Evolutionary conservation across 2,329 filamentous ascomycete genomes (phyloP).

Genomic region (Aureobasidium sp.): DNA sequence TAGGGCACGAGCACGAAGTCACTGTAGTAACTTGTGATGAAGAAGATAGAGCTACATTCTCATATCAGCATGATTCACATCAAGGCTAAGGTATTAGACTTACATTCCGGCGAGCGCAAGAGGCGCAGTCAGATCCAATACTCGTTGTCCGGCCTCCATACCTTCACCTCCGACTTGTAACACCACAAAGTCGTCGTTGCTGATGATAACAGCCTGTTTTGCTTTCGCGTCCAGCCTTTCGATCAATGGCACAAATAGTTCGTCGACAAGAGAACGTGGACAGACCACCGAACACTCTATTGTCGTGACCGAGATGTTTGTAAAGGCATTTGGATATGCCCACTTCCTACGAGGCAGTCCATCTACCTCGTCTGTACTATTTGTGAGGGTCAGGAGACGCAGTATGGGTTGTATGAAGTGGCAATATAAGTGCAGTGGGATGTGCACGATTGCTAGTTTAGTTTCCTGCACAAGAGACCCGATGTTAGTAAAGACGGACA

Average conservation of each 20-base stretch:
- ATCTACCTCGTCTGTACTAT: conserved; percentile 32
- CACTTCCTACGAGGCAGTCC: conserved; percentile 32
- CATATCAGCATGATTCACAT: neutral
- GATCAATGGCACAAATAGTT: conserved; percentile 69
- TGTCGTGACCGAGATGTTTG: conserved; percentile 89
- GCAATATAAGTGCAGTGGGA: conserved; percentile 70
- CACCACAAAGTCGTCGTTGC: conserved; percentile 74
- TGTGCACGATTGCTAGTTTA: conserved; percentile 80
- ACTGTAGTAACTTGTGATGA: conserved; percentile 96
- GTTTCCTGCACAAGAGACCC: conserved; percentile 59
- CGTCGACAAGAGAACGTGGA: conserved; percentile 63
- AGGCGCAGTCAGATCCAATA: conserved; percentile 85
- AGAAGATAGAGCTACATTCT: conserved; percentile 70
- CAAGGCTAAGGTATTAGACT: conserved; percentile 25
- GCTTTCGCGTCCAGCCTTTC: conserved; percentile 49
- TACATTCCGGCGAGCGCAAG: conserved; percentile 83
- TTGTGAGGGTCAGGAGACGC: conserved; percentile 61
- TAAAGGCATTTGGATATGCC: conserved; percentile 63
- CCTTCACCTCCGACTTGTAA: conserved; percentile 87
- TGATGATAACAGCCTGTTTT: conserved; percentile 57
- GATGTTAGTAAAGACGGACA: conserved; percentile 6
- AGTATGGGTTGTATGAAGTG: conserved; percentile 80
- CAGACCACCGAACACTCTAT: conserved; percentile 92
- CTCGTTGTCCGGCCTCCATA: conserved; percentile 82
- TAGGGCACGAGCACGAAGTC: conserved; percentile 90